Evolutionary conservation across 1,139 yeast genomes (phyloP).

Genomic region (Debaryomycetaceae sp.): DNA sequence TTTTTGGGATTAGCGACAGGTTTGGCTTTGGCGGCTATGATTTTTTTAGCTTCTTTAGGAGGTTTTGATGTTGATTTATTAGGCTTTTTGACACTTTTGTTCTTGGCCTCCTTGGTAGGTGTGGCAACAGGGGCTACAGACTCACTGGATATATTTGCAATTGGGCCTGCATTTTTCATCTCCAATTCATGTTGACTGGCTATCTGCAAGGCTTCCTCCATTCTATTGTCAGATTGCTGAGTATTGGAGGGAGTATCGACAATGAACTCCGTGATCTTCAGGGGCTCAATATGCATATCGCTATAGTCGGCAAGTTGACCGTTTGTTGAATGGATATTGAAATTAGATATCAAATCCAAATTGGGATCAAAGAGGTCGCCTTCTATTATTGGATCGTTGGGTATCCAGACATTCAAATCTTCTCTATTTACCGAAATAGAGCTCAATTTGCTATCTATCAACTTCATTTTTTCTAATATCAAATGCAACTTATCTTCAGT

Average conservation of each 20-base stretch:
- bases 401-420: background rate
- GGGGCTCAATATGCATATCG: background rate
- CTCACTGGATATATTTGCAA: no score
- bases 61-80: background rate
- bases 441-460: constrained; percentile 14
- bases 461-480: constrained; percentile 16
- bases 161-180: background rate
- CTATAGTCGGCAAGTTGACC: background rate
- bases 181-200: background rate
- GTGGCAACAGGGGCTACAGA: background rate
- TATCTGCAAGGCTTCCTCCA: background rate
- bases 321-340: background rate
- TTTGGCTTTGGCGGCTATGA: background rate
- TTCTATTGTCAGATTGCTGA: background rate
- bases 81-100: background rate
- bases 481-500: constrained; percentile 10
- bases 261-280: background rate
- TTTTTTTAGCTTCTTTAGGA: background rate
- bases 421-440: constrained; percentile 1
- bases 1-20: background rate
- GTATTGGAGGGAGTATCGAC: background rate
- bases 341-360: background rate
- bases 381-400: background rate
- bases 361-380: background rate
- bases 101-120: background rate